Percentiles rank a stretch among this genome's conserved stretches.
Evolutionary conservation across 768 basidiomycete species (phyloP).

Genomic region (Xerocomellus amylosporus): DNA sequence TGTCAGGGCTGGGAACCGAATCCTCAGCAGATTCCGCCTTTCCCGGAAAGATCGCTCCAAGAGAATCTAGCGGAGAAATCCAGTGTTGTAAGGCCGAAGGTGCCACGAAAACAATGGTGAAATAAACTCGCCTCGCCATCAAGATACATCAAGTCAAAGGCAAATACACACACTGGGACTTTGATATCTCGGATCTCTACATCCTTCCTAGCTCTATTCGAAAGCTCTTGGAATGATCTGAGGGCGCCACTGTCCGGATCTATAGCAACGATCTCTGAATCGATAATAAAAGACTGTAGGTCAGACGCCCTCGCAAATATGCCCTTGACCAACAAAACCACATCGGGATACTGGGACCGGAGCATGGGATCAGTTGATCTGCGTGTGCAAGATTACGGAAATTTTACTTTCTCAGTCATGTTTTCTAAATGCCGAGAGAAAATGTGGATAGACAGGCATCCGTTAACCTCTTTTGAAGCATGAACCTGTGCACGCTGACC

Average conservation of each 20-base stretch:
- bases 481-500: conserved; percentile 86
- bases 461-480: conserved; percentile 34
- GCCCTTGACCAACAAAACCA: conserved; percentile 53
- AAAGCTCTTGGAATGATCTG: conserved; percentile 83
- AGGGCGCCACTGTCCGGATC: conserved; percentile 60
- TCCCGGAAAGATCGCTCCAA: conserved; percentile 67
- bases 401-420: conserved; percentile 79
- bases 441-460: conserved; percentile 48
- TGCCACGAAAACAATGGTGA: background rate
- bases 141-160: conserved; percentile 86
- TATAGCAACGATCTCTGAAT: conserved; percentile 86
- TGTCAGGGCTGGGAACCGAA: conserved; percentile 53
- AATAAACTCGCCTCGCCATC: conserved; percentile 64
- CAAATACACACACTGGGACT: conserved; percentile 78
- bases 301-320: conserved; percentile 45
- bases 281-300: conserved; percentile 68
- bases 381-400: background rate
- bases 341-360: conserved; percentile 72
- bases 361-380: conserved; percentile 11
- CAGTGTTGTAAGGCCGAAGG: background rate
- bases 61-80: conserved; percentile 48
- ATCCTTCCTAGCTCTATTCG: conserved; percentile 80
- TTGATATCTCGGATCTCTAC: conserved; percentile 73
- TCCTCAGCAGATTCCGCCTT: conserved; percentile 62
- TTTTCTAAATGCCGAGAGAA: conserved; percentile 91